phyloP scores from a whole-genome alignment of 1,284 basidiomycete species.

The Cryptococcus deneoformans region DNA sequence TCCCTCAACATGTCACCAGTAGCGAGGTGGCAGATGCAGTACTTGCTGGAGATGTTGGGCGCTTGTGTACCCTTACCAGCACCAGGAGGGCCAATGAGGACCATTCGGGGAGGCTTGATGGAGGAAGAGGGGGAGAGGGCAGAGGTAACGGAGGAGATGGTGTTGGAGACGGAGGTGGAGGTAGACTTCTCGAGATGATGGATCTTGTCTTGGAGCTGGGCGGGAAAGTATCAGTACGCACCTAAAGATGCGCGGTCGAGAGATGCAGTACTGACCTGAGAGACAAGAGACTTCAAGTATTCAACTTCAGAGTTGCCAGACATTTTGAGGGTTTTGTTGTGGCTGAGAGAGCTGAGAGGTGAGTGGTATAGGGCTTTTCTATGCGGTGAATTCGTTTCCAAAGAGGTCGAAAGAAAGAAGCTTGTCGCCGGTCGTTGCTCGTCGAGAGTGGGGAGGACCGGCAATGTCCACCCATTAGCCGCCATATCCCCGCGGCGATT shows the following conservation, averaged over 20 bases:
- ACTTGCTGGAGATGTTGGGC: slow-evolving; percentile 86
- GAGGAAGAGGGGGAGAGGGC: slow-evolving; percentile 16
- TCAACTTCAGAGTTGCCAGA: slow-evolving; percentile 61
- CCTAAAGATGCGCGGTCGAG: neutral
- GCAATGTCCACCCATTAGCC: too few species aligned
- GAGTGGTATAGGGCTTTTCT: neutral
- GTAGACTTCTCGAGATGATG: slow-evolving; percentile 39
- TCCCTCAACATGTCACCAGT: slow-evolving; percentile 98
- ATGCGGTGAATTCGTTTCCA: too few species aligned
- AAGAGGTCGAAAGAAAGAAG: neutral
- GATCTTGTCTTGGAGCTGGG: slow-evolving; percentile 47
- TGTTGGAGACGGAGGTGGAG: slow-evolving; percentile 31
- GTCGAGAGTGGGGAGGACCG: neutral
- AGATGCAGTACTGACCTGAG: slow-evolving; percentile 53
- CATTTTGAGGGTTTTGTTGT: neutral
- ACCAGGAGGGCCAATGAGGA: slow-evolving; percentile 94
- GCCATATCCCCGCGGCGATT: too few species aligned
- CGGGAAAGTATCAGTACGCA: too few species aligned
- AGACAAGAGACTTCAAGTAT: slow-evolving; percentile 83
- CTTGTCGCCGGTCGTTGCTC: neutral
- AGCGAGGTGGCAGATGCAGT: slow-evolving; percentile 95
- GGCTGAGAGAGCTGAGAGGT: neutral
- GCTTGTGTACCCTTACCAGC: slow-evolving; percentile 98
- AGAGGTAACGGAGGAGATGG: slow-evolving; percentile 55
- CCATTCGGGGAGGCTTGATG: slow-evolving; percentile 62